Percentiles rank a stretch among this genome's conserved stretches.
Conservation (phyloP, 208 protist genomes). For the Crithidia sp. region DNA sequence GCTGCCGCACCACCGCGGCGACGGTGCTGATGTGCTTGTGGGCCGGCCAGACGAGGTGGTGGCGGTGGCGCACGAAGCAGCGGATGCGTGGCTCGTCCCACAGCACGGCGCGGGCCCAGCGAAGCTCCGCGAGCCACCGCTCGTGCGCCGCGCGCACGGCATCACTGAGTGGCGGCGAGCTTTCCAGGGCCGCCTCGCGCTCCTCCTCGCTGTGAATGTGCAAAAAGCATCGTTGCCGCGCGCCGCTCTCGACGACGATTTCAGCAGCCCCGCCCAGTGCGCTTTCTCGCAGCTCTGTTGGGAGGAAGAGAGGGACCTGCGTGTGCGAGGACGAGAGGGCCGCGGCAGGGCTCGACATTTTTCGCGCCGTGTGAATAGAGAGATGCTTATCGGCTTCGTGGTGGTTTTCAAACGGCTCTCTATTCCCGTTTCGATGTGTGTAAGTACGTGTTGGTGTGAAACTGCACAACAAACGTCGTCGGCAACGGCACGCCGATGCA, state of each 20-base stretch:
- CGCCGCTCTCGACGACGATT: slow-evolving; percentile 53
- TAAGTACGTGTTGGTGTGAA: too few species aligned
- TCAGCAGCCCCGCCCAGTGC: slow-evolving; percentile 56
- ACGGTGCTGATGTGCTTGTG: slow-evolving; percentile 41
- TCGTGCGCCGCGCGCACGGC: slow-evolving; percentile 31
- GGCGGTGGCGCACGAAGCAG: slow-evolving; percentile 44
- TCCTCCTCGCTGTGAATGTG: slow-evolving; percentile 74
- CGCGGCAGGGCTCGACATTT: neutral
- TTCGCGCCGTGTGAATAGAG: neutral
- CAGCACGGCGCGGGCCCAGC: slow-evolving; percentile 60
- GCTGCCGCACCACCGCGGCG: slow-evolving; percentile 51
- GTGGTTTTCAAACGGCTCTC: too few species aligned
- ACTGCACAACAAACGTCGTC: too few species aligned
- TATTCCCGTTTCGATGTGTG: too few species aligned
- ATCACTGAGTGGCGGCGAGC: neutral
- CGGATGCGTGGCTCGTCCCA: slow-evolving; percentile 45
- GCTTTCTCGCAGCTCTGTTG: slow-evolving; percentile 41
- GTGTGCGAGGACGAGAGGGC: slow-evolving; percentile 1
- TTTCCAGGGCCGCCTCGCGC: slow-evolving; percentile 39
- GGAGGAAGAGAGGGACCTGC: slow-evolving; percentile 31
- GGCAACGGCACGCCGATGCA: too few species aligned
- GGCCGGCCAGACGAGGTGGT: slow-evolving; percentile 64
- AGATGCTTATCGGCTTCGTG: neutral
- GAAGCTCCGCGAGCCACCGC: slow-evolving; percentile 47
- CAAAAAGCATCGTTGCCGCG: slow-evolving; percentile 50